Conservation (phyloP, 2,329 filamentous ascomycete species). For the Aspergillus carbonarius region DNA sequence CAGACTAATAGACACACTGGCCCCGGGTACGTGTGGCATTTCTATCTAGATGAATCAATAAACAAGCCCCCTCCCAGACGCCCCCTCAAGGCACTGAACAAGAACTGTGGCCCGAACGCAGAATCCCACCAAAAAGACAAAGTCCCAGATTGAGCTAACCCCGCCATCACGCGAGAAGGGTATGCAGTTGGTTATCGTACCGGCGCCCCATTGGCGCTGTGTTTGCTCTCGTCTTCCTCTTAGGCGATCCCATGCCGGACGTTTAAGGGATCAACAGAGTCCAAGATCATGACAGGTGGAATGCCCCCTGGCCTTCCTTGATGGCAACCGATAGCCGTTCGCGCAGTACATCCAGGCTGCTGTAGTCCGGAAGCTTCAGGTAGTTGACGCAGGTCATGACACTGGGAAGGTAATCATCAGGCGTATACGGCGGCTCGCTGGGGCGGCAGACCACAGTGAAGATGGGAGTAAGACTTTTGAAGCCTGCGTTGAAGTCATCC, state of each 20-base stretch:
- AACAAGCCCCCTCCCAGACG: neutral
- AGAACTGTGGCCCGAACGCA: neutral
- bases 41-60: slow-evolving; percentile 8
- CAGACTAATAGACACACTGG: slow-evolving; percentile 3
- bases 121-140: neutral
- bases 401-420: slow-evolving; percentile 97
- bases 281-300: slow-evolving; percentile 73
- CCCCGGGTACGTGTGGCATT: neutral
- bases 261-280: neutral
- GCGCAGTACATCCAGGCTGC: slow-evolving; percentile 70
- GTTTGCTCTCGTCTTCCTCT: neutral
- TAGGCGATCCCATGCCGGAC: neutral
- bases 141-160: slow-evolving; percentile 10
- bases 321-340: slow-evolving; percentile 81
- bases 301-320: slow-evolving; percentile 93
- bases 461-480: slow-evolving; percentile 95
- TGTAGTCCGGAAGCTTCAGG: slow-evolving; percentile 95
- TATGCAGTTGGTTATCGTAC: slow-evolving; percentile 14
- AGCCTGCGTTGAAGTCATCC: slow-evolving; percentile 59
- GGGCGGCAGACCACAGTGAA: slow-evolving; percentile 99
- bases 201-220: slow-evolving; percentile 3
- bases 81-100: neutral
- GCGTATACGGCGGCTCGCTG: slow-evolving; percentile 88
- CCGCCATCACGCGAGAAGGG: slow-evolving; percentile 16
- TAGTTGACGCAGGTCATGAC: slow-evolving; percentile 99